phyloP scores from a whole-genome alignment of 345 rosid genomes.

The Chamaenerion angustifolium region DNA sequence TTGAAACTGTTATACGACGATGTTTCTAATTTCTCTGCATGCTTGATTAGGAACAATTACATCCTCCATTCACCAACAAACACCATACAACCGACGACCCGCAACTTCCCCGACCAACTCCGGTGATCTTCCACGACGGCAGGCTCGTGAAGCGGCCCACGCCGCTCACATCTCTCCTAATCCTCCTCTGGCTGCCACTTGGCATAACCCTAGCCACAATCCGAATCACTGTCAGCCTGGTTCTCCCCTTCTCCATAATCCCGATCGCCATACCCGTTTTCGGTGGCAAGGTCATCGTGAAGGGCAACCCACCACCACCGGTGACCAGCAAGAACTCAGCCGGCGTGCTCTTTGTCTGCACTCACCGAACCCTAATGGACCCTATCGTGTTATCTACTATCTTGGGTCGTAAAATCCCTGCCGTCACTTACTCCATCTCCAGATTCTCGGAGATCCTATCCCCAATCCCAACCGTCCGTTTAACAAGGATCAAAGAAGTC shows the following conservation, averaged over 20 bases:
- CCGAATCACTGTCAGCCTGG: constrained; percentile 33
- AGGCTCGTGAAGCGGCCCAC: constrained; percentile 78
- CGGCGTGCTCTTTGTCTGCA: constrained; percentile 81
- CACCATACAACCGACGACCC: constrained; percentile 7
- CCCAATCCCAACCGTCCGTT: constrained; percentile 71
- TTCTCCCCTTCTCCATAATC: constrained; percentile 54
- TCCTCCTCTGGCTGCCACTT: constrained; percentile 74
- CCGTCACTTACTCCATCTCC: constrained; percentile 82
- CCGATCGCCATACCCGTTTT: constrained; percentile 37
- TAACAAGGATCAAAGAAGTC: constrained; percentile 52
- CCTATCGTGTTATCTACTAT: constrained; percentile 70
- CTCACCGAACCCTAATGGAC: constrained; percentile 93
- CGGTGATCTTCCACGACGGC: constrained; percentile 90
- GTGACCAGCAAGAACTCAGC: constrained; percentile 14
- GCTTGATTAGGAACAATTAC: constrained; percentile 35
- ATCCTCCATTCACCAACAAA: constrained; percentile 29
- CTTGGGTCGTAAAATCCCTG: constrained; percentile 61
- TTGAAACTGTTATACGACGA: too few relatives aligned
- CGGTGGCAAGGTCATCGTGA: constrained; percentile 48
- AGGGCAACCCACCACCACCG: constrained; percentile 60
- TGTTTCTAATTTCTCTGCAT: too few relatives aligned
- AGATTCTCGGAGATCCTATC: constrained; percentile 65
- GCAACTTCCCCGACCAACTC: constrained; percentile 36
- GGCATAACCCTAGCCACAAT: constrained; percentile 50
- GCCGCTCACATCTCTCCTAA: constrained; percentile 48